Evolutionary conservation across 140 eudicot species (phyloP).

Genomic region (Oenanthe javanica): DNA sequence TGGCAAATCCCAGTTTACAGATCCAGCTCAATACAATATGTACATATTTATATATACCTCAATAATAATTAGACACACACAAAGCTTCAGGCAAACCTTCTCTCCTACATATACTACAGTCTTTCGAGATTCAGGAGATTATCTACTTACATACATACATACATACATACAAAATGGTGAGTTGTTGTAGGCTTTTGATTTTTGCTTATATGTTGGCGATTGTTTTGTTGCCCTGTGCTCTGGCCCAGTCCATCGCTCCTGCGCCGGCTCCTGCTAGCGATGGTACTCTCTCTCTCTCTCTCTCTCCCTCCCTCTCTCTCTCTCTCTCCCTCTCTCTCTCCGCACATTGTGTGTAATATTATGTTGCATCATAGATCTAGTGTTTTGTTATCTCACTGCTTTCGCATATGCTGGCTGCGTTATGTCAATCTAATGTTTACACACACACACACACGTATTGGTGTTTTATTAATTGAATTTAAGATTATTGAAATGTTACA

Average conservation of each 20-base stretch:
- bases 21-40: too few relatives aligned
- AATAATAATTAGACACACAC: not conserved
- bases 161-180: not conserved
- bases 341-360: not conserved
- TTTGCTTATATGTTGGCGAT: slow-evolving; percentile 23
- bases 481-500: not conserved
- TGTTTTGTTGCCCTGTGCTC: slow-evolving; percentile 26
- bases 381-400: not conserved
- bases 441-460: not conserved
- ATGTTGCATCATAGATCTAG: not conserved
- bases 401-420: not conserved
- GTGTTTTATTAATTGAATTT: not conserved
- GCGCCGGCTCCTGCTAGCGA: slow-evolving; percentile 50
- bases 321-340: not conserved
- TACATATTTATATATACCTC: too few relatives aligned
- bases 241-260: slow-evolving; percentile 34
- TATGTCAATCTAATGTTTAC: not conserved
- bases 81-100: not conserved
- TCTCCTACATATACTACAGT: not conserved
- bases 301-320: too few relatives aligned
- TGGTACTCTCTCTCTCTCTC: slow-evolving; percentile 27
- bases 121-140: not conserved
- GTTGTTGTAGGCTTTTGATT: slow-evolving; percentile 18
- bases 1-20: not conserved
- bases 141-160: not conserved